Evolutionary conservation across 1,284 basidiomycete genomes (phyloP).

Genomic region (Cryptococcus depauperatus): DNA sequence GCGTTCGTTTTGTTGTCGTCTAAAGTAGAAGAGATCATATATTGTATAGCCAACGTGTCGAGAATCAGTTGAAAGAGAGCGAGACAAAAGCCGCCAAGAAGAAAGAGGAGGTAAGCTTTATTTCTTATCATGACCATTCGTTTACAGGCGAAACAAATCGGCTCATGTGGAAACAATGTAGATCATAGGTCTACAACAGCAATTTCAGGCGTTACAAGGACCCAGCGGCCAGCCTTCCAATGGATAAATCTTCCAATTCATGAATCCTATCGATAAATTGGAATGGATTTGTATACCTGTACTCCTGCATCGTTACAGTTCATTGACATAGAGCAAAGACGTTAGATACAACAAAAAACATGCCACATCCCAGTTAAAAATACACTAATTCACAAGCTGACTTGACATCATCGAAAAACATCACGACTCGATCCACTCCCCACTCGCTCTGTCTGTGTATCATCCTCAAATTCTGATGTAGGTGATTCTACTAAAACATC

Average conservation of each 20-base stretch:
- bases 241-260: slow-evolving; percentile 3
- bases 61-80: slow-evolving; percentile 66
- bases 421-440: slow-evolving; percentile 1
- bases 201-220: slow-evolving; percentile 36
- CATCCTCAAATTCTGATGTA: slow-evolving; percentile 12
- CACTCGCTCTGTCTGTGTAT: neutral
- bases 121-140: too few relatives aligned
- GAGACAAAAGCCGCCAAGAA: slow-evolving; percentile 66
- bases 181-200: slow-evolving; percentile 40
- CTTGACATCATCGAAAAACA: neutral
- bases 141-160: too few relatives aligned
- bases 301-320: too few relatives aligned
- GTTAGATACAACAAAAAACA: too few relatives aligned
- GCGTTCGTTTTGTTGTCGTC: slow-evolving; percentile 33
- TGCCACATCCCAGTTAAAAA: too few relatives aligned
- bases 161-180: too few relatives aligned
- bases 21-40: neutral
- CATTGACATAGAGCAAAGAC: too few relatives aligned
- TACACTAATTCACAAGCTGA: neutral
- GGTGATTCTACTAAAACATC: slow-evolving; percentile 22
- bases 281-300: too few relatives aligned
- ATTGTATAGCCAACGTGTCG: slow-evolving; percentile 63
- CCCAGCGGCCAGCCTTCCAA: slow-evolving; percentile 14
- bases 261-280: neutral
- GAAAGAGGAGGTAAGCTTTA: slow-evolving; percentile 58